These are phyloP conservation scores for Pythium grandisporangium DNA, from an alignment of 352 stramenopile genomes.

Conservation along the genomic window DNA sequence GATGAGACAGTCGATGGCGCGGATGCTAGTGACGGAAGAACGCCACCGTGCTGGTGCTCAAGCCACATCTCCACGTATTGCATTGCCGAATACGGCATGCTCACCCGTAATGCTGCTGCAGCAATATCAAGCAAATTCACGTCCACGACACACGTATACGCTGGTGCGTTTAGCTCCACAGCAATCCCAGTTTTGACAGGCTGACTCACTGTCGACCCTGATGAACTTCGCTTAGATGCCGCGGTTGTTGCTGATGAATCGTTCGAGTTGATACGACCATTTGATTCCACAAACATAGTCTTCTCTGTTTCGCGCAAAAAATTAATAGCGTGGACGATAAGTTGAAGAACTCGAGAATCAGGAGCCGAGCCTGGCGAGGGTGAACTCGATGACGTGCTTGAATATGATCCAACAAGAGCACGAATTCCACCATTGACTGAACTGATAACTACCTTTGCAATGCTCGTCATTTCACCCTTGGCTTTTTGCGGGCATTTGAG, in stretches of 20 bases:
- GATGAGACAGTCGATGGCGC: neutral
- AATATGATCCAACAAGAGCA: too few relatives aligned
- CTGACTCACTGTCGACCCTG: conserved; percentile 9
- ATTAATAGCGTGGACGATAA: conserved; percentile 71
- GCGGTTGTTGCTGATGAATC: neutral
- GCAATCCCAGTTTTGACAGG: too few relatives aligned
- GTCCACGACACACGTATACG: conserved; percentile 55
- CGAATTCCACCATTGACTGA: conserved; percentile 18
- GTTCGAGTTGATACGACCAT: conserved; percentile 14
- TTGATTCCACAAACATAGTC: conserved; percentile 53
- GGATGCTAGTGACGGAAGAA: conserved; percentile 27
- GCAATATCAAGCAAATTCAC: conserved; percentile 59
- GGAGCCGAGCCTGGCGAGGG: neutral
- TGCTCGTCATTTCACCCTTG: conserved; percentile 5
- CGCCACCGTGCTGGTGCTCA: conserved; percentile 40
- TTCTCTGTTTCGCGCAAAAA: conserved; percentile 79
- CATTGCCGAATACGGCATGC: conserved; percentile 86
- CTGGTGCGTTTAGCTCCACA: conserved; percentile 25
- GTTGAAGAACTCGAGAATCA: conserved; percentile 33
- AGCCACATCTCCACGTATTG: conserved; percentile 87
- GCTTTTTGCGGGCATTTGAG: conserved; percentile 15
- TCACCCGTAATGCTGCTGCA: conserved; percentile 44
- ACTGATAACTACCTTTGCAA: conserved; percentile 31
- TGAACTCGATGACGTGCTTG: too few relatives aligned
- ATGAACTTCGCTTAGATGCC: neutral